A percentile compares a stretch with the other conserved stretches of the same genome.
phyloP scores from a whole-genome alignment of 2,329 filamentous ascomycete genomes.

The Hypoxylon sp. region DNA sequence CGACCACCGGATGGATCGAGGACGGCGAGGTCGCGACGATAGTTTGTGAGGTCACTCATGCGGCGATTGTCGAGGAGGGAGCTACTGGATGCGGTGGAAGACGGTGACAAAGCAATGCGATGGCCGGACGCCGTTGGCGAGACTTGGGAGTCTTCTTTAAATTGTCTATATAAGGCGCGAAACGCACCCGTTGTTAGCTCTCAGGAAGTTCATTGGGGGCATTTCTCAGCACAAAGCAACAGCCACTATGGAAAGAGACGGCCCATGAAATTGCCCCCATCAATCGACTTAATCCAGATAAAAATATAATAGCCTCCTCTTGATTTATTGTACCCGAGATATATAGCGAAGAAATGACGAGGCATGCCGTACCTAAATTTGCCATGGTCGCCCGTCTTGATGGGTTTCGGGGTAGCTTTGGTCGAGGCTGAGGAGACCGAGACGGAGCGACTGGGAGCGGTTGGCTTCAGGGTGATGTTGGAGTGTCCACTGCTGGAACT shows the following conservation, averaged over 20 bases:
- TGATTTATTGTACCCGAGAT: constrained; percentile 23
- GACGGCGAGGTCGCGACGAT: constrained; percentile 79
- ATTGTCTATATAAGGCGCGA: constrained; percentile 51
- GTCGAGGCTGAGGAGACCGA: constrained; percentile 53
- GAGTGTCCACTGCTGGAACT: constrained; percentile 78
- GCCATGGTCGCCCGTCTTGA: constrained; percentile 70
- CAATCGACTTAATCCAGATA: constrained; percentile 13
- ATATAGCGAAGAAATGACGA: constrained; percentile 29
- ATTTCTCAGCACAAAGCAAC: constrained; percentile 13
- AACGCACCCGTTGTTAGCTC: constrained; percentile 53
- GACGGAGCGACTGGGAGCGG: constrained; percentile 54
- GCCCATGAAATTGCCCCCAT: constrained; percentile 13
- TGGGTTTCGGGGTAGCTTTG: constrained; percentile 61
- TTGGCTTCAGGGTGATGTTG: constrained; percentile 73
- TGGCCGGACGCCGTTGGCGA: constrained; percentile 65
- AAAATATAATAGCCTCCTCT: constrained; percentile 19
- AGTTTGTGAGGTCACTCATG: constrained; percentile 75
- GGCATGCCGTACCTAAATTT: constrained; percentile 61
- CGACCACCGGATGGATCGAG: constrained; percentile 73
- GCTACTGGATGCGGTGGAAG: constrained; percentile 61
- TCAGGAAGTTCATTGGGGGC: constrained; percentile 20
- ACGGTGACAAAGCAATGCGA: constrained; percentile 60
- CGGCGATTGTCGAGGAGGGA: constrained; percentile 71
- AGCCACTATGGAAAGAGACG: constrained; percentile 8
- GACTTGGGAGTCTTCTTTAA: constrained; percentile 63